A percentile compares a stretch with the other conserved stretches of the same genome.
phyloP scores from a whole-genome alignment of 2,329 filamentous ascomycete species.

The Berkeleyomyces rouxiae region DNA sequence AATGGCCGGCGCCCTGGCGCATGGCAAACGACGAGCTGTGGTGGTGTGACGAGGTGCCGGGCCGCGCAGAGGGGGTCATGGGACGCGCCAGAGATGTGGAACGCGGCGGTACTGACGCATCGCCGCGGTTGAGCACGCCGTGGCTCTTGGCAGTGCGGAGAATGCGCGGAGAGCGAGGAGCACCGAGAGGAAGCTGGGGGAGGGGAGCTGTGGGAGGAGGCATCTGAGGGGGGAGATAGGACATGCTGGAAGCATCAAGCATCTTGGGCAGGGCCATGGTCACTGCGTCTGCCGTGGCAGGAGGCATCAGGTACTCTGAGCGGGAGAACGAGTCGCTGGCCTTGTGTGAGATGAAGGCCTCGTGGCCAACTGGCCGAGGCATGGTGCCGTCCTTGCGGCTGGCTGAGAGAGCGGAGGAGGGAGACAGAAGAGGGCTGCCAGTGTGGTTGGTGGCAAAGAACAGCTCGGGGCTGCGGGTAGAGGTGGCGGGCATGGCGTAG shows the following conservation, averaged over 20 bases:
- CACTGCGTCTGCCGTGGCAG: not conserved
- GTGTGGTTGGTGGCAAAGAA: conserved; percentile 2
- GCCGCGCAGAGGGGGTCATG: not conserved
- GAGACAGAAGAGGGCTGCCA: conserved; percentile 4
- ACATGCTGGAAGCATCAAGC: not conserved
- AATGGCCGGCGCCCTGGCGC: not conserved
- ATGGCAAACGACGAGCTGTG: conserved; percentile 8
- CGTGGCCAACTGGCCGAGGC: conserved; percentile 9
- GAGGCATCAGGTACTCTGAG: not conserved
- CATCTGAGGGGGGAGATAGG: conserved; percentile 5
- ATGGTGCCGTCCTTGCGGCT: conserved; percentile 5
- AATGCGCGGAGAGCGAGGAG: not conserved
- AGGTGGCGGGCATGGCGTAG: conserved; percentile 12
- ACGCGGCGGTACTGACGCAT: not conserved
- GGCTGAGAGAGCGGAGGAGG: not conserved
- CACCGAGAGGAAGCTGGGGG: not conserved
- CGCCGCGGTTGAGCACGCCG: conserved; percentile 9
- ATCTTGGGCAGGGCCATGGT: not conserved
- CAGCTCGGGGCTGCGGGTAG: conserved; percentile 2
- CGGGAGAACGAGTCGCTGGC: conserved; percentile 12
- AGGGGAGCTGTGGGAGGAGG: conserved; percentile 8
- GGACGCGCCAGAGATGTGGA: conserved; percentile 5
- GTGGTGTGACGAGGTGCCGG: not conserved
- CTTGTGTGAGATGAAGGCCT: conserved; percentile 13
- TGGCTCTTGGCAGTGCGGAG: conserved; percentile 12